Percentiles rank a stretch among this genome's conserved stretches.
Conservation (phyloP, 1,284 basidiomycete species). For the Anthracocystis panici-leucophaei region DNA sequence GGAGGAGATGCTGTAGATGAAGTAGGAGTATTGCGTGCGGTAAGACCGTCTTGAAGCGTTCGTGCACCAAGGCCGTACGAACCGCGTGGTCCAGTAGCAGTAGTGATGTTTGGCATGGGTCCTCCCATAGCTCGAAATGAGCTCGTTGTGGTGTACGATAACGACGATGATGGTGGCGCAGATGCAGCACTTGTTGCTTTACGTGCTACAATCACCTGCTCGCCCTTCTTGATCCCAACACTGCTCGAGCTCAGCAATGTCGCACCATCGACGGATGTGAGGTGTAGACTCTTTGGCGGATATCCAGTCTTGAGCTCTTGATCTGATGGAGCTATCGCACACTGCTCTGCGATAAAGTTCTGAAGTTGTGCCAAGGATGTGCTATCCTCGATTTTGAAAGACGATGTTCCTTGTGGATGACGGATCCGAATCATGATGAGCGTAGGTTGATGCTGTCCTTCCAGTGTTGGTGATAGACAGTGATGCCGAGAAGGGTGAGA, state of each 20-base stretch:
- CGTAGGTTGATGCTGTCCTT: too few species aligned
- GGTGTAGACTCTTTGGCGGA: slow-evolving; percentile 32
- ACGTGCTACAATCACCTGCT: slow-evolving; percentile 44
- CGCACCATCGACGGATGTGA: not conserved
- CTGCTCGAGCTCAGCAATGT: slow-evolving; percentile 10
- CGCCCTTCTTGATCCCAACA: slow-evolving; percentile 34
- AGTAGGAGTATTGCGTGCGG: slow-evolving; percentile 12
- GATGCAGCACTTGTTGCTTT: slow-evolving; percentile 2
- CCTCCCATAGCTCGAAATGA: slow-evolving; percentile 26
- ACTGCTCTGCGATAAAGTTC: slow-evolving; percentile 20
- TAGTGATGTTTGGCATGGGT: slow-evolving; percentile 24
- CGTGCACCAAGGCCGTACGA: slow-evolving; percentile 25
- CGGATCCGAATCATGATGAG: slow-evolving; percentile 40
- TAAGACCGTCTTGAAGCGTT: slow-evolving; percentile 26
- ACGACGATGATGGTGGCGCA: not conserved
- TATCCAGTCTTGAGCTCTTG: slow-evolving; percentile 53
- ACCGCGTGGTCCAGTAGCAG: slow-evolving; percentile 19
- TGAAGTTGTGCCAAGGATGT: slow-evolving; percentile 23
- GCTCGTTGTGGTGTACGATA: not conserved
- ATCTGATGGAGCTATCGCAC: slow-evolving; percentile 22
- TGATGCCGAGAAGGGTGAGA: not conserved
- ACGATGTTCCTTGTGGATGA: slow-evolving; percentile 45
- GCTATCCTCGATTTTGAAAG: slow-evolving; percentile 27
- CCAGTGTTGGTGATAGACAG: not conserved
- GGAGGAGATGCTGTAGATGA: not conserved